Percentiles rank a stretch among this genome's conserved stretches.
Evolutionary conservation across 176 grass and related monocot species (phyloP).

Genomic region (Miscanthus lutarioriparius): DNA sequence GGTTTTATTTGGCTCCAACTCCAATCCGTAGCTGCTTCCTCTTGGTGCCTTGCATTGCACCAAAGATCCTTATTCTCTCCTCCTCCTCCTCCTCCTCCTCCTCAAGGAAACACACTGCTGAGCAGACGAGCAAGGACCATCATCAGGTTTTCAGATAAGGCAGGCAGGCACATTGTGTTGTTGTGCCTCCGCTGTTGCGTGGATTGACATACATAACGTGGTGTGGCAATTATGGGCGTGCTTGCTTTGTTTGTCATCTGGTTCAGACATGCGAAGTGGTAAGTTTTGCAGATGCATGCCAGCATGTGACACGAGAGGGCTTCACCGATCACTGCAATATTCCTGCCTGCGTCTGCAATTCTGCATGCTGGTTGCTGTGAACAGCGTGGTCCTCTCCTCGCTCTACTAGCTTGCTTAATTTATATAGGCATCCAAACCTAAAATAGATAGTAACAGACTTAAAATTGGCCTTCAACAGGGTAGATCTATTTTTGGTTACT

Average conservation of each 20-base stretch:
- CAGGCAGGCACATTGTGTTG: neutral
- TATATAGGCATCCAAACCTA: too few relatives aligned
- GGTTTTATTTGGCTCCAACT: neutral
- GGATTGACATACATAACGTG: neutral
- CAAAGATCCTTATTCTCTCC: neutral
- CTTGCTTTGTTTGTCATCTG: constrained; percentile 2
- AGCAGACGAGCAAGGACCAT: neutral
- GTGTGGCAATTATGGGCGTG: neutral
- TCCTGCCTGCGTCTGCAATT: neutral
- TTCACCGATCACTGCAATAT: neutral
- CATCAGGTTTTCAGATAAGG: constrained; percentile 11
- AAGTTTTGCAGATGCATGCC: neutral
- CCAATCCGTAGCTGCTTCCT: constrained; percentile 28
- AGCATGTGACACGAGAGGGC: neutral
- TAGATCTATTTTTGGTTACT: too few relatives aligned
- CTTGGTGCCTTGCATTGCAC: constrained; percentile 20
- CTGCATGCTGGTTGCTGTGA: neutral
- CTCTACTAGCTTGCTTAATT: neutral
- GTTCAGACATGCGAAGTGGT: constrained; percentile 7
- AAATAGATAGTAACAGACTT: too few relatives aligned
- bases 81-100: neutral
- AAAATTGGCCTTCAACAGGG: too few relatives aligned
- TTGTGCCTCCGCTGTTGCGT: too few relatives aligned
- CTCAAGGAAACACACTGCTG: neutral
- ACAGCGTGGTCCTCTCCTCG: neutral